These are phyloP conservation scores for Rauvolfia tetraphylla DNA, from an alignment of 257 asterid genomes.

Conservation along the genomic window DNA sequence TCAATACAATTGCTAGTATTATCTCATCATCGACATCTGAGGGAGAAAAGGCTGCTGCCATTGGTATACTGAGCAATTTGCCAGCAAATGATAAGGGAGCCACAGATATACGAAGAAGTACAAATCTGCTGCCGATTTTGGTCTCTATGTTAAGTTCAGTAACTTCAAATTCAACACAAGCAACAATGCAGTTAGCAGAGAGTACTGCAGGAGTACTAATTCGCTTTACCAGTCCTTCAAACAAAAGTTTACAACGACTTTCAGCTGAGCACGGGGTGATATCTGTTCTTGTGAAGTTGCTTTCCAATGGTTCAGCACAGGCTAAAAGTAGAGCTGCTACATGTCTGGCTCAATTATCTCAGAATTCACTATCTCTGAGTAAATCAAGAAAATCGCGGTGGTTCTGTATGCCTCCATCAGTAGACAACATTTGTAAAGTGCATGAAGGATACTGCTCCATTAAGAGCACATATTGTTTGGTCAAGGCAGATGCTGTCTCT, in stretches of 20 bases:
- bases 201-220: constrained; percentile 50
- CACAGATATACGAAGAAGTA: constrained; percentile 51
- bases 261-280: constrained; percentile 57
- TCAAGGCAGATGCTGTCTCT: constrained; percentile 53
- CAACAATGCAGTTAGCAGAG: constrained; percentile 36
- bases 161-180: constrained; percentile 19
- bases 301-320: constrained; percentile 36
- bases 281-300: constrained; percentile 51
- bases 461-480: constrained; percentile 59
- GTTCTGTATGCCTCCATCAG: constrained; percentile 54
- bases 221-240: constrained; percentile 62
- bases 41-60: constrained; percentile 58
- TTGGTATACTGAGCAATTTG: constrained; percentile 67
- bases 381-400: constrained; percentile 58
- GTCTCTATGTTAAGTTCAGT: constrained; percentile 31
- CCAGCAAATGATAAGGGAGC: constrained; percentile 51
- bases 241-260: constrained; percentile 56
- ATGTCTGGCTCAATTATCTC: constrained; percentile 69
- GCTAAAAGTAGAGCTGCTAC: constrained; percentile 58
- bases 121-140: constrained; percentile 43
- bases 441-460: constrained; percentile 55
- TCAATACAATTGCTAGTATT: constrained; percentile 34
- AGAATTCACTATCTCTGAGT: constrained; percentile 38
- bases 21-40: constrained; percentile 37
- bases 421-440: constrained; percentile 45